Evolutionary conservation across 2,329 filamentous ascomycete species (phyloP).

Genomic region (Xylaria sp.): DNA sequence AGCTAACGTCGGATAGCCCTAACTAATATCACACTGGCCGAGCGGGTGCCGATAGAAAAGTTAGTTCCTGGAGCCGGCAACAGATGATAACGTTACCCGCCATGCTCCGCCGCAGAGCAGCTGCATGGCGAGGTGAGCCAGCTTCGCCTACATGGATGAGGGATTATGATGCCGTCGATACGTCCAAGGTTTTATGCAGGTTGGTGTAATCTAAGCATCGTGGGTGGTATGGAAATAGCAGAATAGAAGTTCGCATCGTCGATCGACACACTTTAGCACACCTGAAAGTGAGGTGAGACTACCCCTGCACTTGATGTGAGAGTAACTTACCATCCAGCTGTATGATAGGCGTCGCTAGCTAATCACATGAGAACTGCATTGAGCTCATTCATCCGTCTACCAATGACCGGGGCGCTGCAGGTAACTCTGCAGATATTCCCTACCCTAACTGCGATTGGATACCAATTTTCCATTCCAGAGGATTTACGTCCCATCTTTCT

Average conservation of each 20-base stretch:
- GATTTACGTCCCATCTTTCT: background rate
- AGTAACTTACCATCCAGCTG: slow-evolving; percentile 5
- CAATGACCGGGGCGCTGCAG: slow-evolving; percentile 16
- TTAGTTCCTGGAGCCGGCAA: background rate
- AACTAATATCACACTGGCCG: slow-evolving; percentile 16
- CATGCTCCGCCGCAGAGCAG: background rate
- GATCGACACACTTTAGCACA: slow-evolving; percentile 11
- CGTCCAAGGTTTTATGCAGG: background rate
- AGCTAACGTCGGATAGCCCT: slow-evolving; percentile 18
- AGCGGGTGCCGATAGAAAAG: slow-evolving; percentile 15
- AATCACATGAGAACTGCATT: slow-evolving; percentile 2
- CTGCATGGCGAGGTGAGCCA: background rate
- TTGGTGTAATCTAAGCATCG: background rate
- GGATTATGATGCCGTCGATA: background rate
- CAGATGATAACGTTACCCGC: slow-evolving; percentile 10
- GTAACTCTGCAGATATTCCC: slow-evolving; percentile 16
- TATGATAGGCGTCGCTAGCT: background rate
- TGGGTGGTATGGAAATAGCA: background rate
- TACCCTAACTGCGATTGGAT: slow-evolving; percentile 9
- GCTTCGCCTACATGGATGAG: background rate
- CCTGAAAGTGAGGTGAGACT: slow-evolving; percentile 19
- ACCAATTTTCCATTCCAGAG: background rate
- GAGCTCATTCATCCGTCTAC: slow-evolving; percentile 4
- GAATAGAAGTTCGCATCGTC: background rate
- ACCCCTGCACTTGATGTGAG: background rate